Evolutionary conservation across 495 filamentous ascomycete species (phyloP).

Genomic region (Parachaetomium inaequale): DNA sequence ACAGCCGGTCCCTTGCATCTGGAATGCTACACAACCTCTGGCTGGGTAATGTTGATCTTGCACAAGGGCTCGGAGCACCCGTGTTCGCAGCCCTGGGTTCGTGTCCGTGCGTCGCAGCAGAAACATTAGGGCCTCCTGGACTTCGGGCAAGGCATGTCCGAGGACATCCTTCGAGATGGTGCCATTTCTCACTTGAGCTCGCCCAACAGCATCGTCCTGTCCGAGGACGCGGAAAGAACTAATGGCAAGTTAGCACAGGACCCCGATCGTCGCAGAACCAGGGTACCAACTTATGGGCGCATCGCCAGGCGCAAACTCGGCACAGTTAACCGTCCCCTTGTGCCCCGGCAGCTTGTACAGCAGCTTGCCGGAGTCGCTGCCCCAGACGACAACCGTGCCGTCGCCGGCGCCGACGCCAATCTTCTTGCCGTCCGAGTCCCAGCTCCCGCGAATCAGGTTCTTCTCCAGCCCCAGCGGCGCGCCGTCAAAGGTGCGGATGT

Average conservation of each 20-base stretch:
- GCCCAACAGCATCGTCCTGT: slow-evolving; percentile 72
- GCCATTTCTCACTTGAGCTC: slow-evolving; percentile 56
- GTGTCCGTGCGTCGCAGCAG: not conserved
- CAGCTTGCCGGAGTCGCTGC: slow-evolving; percentile 73
- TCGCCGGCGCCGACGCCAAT: slow-evolving; percentile 90
- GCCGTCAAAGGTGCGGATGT: slow-evolving; percentile 82
- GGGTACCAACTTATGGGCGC: slow-evolving; percentile 81
- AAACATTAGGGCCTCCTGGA: too few species aligned
- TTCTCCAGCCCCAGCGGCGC: slow-evolving; percentile 84
- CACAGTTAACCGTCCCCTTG: slow-evolving; percentile 92
- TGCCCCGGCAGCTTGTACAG: slow-evolving; percentile 94
- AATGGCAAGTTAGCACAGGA: slow-evolving; percentile 33
- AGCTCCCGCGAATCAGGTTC: slow-evolving; percentile 87
- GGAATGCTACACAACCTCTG: too few species aligned
- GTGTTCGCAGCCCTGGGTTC: too few species aligned
- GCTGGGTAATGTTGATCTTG: too few species aligned
- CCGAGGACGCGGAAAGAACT: slow-evolving; percentile 86
- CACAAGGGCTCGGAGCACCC: too few species aligned
- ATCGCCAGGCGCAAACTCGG: slow-evolving; percentile 75
- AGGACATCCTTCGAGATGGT: too few species aligned
- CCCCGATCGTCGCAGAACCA: not conserved
- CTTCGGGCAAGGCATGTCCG: too few species aligned
- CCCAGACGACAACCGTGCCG: slow-evolving; percentile 88
- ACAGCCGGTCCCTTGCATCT: too few species aligned
- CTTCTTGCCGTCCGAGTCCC: slow-evolving; percentile 80